Percentiles rank a stretch among this genome's conserved stretches.
Conservation (phyloP, 371 early-diverging fungal genomes). For the Racocetra persica region DNA sequence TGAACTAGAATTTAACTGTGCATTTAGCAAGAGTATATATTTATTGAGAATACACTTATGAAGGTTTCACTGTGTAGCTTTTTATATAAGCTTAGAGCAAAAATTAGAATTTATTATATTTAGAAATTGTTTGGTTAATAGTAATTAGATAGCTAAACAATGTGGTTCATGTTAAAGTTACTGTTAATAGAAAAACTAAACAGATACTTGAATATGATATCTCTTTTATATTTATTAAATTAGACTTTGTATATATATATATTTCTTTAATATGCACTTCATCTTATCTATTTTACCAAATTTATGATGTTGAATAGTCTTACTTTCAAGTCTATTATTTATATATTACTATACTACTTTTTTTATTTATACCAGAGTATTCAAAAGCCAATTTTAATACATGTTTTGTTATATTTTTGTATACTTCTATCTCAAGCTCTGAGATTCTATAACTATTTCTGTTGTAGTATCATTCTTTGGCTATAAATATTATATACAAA, state of each 20-base stretch:
- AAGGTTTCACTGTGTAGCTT: no score
- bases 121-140: constrained; percentile 87
- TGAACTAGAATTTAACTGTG: no score
- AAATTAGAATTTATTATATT: constrained; percentile 93
- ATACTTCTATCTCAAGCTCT: constrained; percentile 88
- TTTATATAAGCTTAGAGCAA: constrained; percentile 92
- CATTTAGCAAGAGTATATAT: no score
- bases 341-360: constrained; percentile 93
- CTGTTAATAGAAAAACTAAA: constrained; percentile 88
- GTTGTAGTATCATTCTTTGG: constrained; percentile 88
- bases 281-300: constrained; percentile 73
- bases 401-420: constrained; percentile 87
- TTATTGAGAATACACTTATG: no score
- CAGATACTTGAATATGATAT: neutral
- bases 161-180: constrained; percentile 88
- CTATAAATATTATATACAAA: constrained; percentile 84
- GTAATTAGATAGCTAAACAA: constrained; percentile 85
- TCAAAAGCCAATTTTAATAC: constrained; percentile 96
- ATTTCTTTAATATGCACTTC: constrained; percentile 68
- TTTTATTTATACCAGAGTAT: constrained; percentile 95
- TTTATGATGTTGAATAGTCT: constrained; percentile 49
- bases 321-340: constrained; percentile 78
- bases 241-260: neutral
- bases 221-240: constrained; percentile 12
- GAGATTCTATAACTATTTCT: constrained; percentile 95